Conservation (phyloP, 345 rosid genomes). For the Angophora floribunda region DNA sequence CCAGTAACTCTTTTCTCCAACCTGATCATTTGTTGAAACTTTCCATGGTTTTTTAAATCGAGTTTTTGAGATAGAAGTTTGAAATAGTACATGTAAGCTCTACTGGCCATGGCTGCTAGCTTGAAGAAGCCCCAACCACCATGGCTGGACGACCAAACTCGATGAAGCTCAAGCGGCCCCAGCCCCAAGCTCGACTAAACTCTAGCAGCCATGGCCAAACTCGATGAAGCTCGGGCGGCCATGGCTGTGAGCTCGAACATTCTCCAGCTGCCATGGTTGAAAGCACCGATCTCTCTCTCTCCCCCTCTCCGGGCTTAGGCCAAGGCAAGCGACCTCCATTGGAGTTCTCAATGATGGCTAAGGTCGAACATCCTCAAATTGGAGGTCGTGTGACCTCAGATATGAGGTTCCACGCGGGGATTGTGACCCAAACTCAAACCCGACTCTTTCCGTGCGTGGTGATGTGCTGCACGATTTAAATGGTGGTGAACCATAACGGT, state of each 20-base stretch:
- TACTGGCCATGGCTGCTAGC: background rate
- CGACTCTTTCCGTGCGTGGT: background rate
- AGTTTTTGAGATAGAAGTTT: background rate
- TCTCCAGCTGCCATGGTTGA: background rate
- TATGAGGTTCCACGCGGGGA: background rate
- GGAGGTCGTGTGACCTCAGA: background rate
- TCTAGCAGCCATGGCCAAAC: background rate
- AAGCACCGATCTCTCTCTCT: too few species aligned
- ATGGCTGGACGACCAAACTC: background rate
- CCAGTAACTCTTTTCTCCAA: slow-evolving; percentile 22
- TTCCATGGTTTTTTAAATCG: background rate
- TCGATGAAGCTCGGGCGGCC: background rate
- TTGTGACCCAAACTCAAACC: background rate
- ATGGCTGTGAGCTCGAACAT: background rate
- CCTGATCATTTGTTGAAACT: background rate
- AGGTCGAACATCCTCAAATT: background rate
- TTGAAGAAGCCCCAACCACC: background rate
- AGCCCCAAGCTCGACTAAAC: background rate
- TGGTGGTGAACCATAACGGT: background rate
- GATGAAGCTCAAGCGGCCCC: background rate
- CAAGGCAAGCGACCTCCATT: too few species aligned
- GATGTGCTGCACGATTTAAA: background rate
- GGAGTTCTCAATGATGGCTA: background rate
- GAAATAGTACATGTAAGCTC: background rate
- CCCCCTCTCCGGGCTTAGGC: too few species aligned